phyloP scores from a whole-genome alignment of 768 basidiomycete genomes.

The Trametes villosa region DNA sequence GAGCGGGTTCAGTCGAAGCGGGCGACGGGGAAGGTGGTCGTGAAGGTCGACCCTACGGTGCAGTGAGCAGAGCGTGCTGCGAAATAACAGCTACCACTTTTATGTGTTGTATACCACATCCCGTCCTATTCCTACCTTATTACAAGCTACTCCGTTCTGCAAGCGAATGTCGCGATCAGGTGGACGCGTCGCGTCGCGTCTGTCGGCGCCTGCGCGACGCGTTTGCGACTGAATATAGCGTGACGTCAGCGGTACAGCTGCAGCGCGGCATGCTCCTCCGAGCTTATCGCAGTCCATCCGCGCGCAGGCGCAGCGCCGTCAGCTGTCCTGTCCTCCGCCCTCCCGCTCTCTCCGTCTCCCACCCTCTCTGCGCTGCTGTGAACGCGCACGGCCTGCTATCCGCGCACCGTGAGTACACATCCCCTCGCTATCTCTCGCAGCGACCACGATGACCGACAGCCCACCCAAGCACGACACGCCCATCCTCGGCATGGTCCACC shows the following conservation, averaged over 20 bases:
- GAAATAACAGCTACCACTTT: background rate
- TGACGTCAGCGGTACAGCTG: constrained; percentile 1
- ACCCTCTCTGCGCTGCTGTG: constrained; percentile 13
- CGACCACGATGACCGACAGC: constrained; percentile 6
- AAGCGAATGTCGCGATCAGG: constrained; percentile 13
- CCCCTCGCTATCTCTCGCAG: background rate
- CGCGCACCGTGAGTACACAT: constrained; percentile 4
- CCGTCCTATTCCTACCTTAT: too few species aligned
- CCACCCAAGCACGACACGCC: constrained; percentile 23
- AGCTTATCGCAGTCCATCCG: background rate
- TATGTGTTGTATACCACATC: background rate
- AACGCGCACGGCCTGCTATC: background rate
- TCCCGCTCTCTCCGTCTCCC: constrained; percentile 1
- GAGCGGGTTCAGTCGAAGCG: constrained; percentile 57
- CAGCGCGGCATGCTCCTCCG: background rate
- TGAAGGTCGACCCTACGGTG: constrained; percentile 46
- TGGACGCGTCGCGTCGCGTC: constrained; percentile 17
- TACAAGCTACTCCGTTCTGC: too few species aligned
- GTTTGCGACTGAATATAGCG: background rate
- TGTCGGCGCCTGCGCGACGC: background rate
- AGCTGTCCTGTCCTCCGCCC: background rate
- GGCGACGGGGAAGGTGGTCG: constrained; percentile 69
- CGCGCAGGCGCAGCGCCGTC: too few species aligned
- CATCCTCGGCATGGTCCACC: constrained; percentile 48
- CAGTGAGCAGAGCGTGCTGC: constrained; percentile 8